Evolutionary conservation across 306 rosid genomes (phyloP), one percentile per base, ranked within the genome.

Genomic region (Vigna hirtella): DNA sequence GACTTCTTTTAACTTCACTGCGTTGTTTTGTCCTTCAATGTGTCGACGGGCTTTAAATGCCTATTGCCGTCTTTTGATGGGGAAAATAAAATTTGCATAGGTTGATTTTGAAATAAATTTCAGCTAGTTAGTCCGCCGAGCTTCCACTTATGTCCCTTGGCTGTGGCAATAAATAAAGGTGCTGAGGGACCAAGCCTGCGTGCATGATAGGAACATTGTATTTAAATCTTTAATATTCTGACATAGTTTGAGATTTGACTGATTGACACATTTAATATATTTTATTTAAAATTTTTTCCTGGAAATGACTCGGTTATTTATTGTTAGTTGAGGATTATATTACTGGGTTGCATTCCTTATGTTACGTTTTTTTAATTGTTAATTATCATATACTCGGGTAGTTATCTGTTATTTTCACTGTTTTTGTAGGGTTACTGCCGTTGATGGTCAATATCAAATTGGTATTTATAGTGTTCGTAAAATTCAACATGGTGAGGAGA

Each of bases 401-500:
- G 36, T 70, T 26, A 62, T 28, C 14, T 14, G 9, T 55, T 51
- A 32, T 73, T 49, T 70, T 30, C 12, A 56, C 70, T 32, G 22
- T 50, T 73, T 81, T 68, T 71, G 50, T 88, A 96, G 99, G 81
- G 99, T 96, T 74, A 96, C 99, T 45, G 99, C 99, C 36, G 99
- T 96, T 48, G 96, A 84, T 83, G 99, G 99, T 72, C 94, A 82
- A 79, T 96, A 96, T 85, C 99, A 93, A 85, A 96, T 96, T 73
- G 99, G 99, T 80, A 96, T 96, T 59, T 96, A 96, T 86, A 73
- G 91, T 74, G 86, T 96, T 57, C 98, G 96, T 16, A 77, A 86
- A 78, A 96, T 96, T 85, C 96, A 81, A 68, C 75, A 72, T 74
- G 98, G 98, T n/a, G 99, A 96, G 82, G 99, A 96, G 86, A 89